phyloP scores from a whole-genome alignment of 257 asterid genomes.

The Salvia miltiorrhiza region DNA sequence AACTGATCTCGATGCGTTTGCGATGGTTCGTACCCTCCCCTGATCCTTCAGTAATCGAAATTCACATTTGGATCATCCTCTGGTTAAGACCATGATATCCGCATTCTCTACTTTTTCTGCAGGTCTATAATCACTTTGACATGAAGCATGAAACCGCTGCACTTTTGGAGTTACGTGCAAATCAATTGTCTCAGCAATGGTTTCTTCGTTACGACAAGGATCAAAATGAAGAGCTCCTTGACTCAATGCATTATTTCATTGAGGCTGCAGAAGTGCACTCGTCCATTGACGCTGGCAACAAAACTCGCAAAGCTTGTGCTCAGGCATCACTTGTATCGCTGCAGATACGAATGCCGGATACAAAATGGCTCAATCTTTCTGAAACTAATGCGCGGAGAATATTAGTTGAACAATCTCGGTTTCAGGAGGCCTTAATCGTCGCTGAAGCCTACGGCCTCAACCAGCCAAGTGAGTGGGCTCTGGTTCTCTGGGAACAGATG shows the following conservation, averaged over 20 bases:
- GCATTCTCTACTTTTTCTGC: conserved; percentile 20
- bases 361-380: conserved; percentile 77
- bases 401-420: conserved; percentile 82
- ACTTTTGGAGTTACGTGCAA: conserved; percentile 78
- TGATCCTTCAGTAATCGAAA: not conserved
- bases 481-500: conserved; percentile 98
- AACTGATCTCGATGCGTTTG: conserved; percentile 81
- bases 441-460: conserved; percentile 97
- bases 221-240: conserved; percentile 84
- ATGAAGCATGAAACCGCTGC: conserved; percentile 95
- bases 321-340: conserved; percentile 95
- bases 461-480: conserved; percentile 98
- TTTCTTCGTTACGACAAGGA: conserved; percentile 69
- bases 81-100: conserved; percentile 12
- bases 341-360: conserved; percentile 96
- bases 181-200: conserved; percentile 68
- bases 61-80: not conserved
- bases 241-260: conserved; percentile 77
- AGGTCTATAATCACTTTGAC: conserved; percentile 94
- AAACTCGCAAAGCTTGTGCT: conserved; percentile 79
- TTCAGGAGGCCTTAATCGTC: conserved; percentile 91
- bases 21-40: conserved; percentile 51
- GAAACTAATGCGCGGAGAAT: conserved; percentile 88
- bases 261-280: conserved; percentile 97
- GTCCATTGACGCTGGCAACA: conserved; percentile 91